Conservation (phyloP, 495 filamentous ascomycete genomes). For the Penicillium malachiteum region DNA sequence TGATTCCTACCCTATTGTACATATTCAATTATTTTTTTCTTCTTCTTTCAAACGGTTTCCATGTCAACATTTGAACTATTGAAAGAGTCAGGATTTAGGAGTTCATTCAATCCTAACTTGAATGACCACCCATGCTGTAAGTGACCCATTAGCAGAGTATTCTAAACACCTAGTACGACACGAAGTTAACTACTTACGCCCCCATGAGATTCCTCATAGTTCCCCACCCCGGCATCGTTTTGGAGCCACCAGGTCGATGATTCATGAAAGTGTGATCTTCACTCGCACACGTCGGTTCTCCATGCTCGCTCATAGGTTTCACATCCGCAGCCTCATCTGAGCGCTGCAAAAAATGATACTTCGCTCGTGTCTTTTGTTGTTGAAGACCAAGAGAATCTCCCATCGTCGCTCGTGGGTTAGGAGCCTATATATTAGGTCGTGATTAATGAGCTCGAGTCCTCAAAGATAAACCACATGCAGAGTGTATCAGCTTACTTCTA, state of each 20-base stretch:
- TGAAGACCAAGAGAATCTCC: conserved; percentile 30
- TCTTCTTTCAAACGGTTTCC: not conserved
- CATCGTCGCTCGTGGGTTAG: conserved; percentile 25
- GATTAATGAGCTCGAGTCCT: too few species aligned
- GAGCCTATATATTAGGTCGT: conserved; percentile 16
- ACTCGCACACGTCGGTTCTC: conserved; percentile 23
- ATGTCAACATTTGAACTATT: too few species aligned
- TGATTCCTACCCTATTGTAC: not conserved
- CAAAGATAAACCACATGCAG: not conserved
- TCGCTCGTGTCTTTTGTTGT: conserved; percentile 34
- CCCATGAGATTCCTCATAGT: conserved; percentile 21
- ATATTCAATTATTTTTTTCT: not conserved
- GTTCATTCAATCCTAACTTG: not conserved
- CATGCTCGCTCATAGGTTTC: conserved; percentile 6
- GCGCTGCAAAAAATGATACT: conserved; percentile 21
- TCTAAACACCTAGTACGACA: not conserved
- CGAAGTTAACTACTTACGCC: conserved; percentile 22
- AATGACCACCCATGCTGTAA: conserved; percentile 1
- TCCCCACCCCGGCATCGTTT: conserved; percentile 37
- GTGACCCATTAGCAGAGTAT: not conserved
- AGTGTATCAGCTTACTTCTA: conserved; percentile 20
- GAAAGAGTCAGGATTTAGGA: not conserved
- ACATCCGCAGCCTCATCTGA: conserved; percentile 10
- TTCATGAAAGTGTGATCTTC: conserved; percentile 43
- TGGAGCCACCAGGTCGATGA: conserved; percentile 30